phyloP scores from a whole-genome alignment of 176 grass and related monocot genomes.

The Aegilops speltoides region DNA sequence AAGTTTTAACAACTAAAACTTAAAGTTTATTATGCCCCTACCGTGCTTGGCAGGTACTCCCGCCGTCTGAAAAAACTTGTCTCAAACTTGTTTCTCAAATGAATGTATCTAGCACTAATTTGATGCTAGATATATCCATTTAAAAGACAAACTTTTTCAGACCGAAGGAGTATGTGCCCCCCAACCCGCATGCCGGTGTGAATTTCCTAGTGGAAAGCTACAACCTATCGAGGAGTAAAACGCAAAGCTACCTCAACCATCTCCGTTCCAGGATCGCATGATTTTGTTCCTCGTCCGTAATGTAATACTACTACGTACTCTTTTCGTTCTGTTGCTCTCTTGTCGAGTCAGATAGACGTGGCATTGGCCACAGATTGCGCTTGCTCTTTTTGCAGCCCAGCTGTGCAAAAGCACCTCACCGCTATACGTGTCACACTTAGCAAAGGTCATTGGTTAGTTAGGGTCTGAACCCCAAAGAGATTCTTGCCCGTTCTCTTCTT shows the following conservation, averaged over 20 bases:
- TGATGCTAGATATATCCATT: too few species aligned
- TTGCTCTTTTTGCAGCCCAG: constrained; percentile 1
- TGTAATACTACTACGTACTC: background rate
- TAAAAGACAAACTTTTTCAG: too few species aligned
- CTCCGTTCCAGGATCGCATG: background rate
- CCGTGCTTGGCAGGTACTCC: too few species aligned
- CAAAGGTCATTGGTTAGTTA: constrained; percentile 25
- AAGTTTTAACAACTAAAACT: too few species aligned
- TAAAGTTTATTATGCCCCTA: too few species aligned
- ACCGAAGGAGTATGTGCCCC: too few species aligned
- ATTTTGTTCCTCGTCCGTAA: background rate
- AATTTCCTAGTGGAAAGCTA: too few species aligned
- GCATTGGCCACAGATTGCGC: constrained; percentile 18
- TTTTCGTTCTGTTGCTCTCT: background rate
- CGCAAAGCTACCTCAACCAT: background rate
- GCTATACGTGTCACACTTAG: constrained; percentile 16
- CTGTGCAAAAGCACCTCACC: constrained; percentile 1
- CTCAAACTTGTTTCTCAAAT: too few species aligned
- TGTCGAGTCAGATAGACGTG: constrained; percentile 36
- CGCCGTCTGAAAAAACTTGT: too few species aligned
- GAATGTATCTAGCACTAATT: too few species aligned
- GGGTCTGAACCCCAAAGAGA: constrained; percentile 16
- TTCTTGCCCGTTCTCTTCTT: background rate
- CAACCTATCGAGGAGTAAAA: background rate
- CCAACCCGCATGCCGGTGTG: too few species aligned